Base-by-base conservation (phyloP, 306 rosid genomes). In the Leucaena leucocephala region DNA sequence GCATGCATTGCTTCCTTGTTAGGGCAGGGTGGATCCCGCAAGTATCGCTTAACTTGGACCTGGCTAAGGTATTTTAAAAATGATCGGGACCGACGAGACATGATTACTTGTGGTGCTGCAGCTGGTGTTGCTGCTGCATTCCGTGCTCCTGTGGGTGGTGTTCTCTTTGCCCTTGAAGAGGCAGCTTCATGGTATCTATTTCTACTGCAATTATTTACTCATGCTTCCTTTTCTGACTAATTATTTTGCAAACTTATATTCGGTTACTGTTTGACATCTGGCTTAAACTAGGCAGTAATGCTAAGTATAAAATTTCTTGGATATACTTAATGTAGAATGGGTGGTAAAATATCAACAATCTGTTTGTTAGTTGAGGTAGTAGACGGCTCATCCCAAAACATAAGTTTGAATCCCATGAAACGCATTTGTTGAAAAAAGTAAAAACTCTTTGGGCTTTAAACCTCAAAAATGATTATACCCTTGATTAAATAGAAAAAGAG, bases 61-160 rank as follows among this genome's bases (percentile, higher is more conserved):
- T 89, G 96, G 90, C 98, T 94, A 38, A 89, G 93, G 74, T 84
- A 75, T 85, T 94, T 91, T 89, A 91, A 94, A 83, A 91, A 94
- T 81, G 97, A 94, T 76, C 76, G 97, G 70, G 98, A 94, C 85
- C 88, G 97, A 57, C 85, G 97, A 70, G 98, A 94, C 87, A 82
- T 94, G 92, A 94, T 94, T 78, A 91, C 98, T 75, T 91, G 95
- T 81, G 98, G 97, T 74, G 98, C 98, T 19, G 98, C 92, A 68
- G 98, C 97, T 72, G 98, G 98, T 63, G 98, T 94, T 62, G 98
- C 98, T 33, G 94, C 97, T 58, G 98, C 98, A 70, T 90, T 94
- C 82, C 94, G 98, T 70, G 95, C 97, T 52, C 97, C 98, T 36
- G 97, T 94, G 42, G 98, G 98, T 35, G 98, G 98, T 19, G 97